These are phyloP conservation scores for Globisporangium spinosum DNA, from an alignment of 352 stramenopile species.

Conservation along the genomic window DNA sequence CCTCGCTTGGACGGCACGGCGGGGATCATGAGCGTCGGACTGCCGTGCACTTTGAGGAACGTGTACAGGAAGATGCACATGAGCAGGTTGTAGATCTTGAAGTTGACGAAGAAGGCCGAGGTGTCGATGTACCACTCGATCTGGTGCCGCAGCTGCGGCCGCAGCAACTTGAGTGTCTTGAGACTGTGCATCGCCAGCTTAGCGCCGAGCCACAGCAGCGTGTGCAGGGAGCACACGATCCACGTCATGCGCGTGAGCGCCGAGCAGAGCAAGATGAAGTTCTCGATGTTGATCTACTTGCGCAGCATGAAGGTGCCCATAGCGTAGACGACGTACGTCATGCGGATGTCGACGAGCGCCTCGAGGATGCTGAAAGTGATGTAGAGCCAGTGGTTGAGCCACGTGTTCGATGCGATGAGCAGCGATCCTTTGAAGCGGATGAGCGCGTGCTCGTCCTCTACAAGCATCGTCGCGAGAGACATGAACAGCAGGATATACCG, in stretches of 20 bases:
- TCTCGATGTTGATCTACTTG: conserved; percentile 10
- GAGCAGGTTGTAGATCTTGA: conserved; percentile 21
- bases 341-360: conserved; percentile 14
- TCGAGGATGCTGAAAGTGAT: conserved; percentile 15
- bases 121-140: conserved; percentile 19
- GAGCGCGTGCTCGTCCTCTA: conserved; percentile 1
- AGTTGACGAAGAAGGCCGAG: conserved; percentile 17
- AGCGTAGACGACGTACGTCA: conserved; percentile 14
- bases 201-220: conserved; percentile 9
- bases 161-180: conserved; percentile 14
- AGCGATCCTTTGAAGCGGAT: conserved; percentile 15
- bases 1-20: conserved; percentile 21
- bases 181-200: conserved; percentile 7
- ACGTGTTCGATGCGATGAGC: conserved; percentile 11
- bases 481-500: conserved; percentile 6
- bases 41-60: background rate
- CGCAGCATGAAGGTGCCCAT: conserved; percentile 18
- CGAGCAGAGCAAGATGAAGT: conserved; percentile 22
- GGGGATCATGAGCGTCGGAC: background rate
- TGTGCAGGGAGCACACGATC: conserved; percentile 18
- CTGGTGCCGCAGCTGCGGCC: background rate
- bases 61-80: background rate
- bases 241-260: conserved; percentile 18
- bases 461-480: background rate
- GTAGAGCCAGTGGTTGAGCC: conserved; percentile 21